A percentile compares a stretch with the other conserved stretches of the same genome.
Conservation (phyloP, 2,329 filamentous ascomycete genomes). For the Talaromyces sp. region DNA sequence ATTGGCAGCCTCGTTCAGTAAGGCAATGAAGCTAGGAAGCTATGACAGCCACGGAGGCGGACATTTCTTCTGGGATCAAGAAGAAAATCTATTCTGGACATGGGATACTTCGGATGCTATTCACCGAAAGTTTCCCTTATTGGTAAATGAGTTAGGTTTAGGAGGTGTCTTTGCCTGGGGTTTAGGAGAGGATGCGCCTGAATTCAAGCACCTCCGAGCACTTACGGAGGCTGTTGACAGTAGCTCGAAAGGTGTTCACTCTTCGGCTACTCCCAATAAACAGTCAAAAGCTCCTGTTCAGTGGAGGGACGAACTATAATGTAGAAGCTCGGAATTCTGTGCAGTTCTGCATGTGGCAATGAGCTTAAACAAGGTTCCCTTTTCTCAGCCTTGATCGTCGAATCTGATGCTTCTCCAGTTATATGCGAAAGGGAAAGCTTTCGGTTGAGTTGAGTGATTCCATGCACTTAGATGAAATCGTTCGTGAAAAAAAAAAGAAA, state of each 20-base stretch:
- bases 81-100: slow-evolving; percentile 51
- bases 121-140: slow-evolving; percentile 46
- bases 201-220: slow-evolving; percentile 35
- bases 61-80: slow-evolving; percentile 53
- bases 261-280: background rate
- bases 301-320: slow-evolving; percentile 11
- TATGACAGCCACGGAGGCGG: slow-evolving; percentile 35
- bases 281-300: background rate
- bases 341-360: background rate
- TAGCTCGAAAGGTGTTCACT: background rate
- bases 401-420: too few species aligned
- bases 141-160: slow-evolving; percentile 42
- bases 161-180: slow-evolving; percentile 57
- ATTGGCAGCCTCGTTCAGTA: slow-evolving; percentile 40
- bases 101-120: slow-evolving; percentile 55
- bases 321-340: background rate
- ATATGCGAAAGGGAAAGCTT: too few species aligned
- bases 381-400: too few species aligned
- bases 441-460: too few species aligned
- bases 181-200: slow-evolving; percentile 47
- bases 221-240: slow-evolving; percentile 22
- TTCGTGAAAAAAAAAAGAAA: too few species aligned
- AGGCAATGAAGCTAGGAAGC: slow-evolving; percentile 41
- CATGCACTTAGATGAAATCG: too few species aligned
- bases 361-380: background rate